Conservation (phyloP, 306 rosid species). For the Cicer pinnatifidum region DNA sequence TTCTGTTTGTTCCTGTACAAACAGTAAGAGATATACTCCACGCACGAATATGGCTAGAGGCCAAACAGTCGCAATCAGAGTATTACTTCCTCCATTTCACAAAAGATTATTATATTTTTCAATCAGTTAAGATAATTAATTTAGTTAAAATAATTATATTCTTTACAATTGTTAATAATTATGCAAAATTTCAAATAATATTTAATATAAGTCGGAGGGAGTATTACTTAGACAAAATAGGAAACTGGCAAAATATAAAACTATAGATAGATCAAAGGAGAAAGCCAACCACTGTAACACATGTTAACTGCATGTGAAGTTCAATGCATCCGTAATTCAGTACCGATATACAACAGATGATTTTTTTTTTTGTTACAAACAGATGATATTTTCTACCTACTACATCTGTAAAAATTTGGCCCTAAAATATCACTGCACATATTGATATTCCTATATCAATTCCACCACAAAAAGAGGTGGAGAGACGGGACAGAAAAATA, state of each 20-base stretch:
- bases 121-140: too few relatives aligned
- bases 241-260: neutral
- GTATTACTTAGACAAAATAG: neutral
- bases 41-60: neutral
- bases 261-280: neutral
- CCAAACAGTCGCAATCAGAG: neutral
- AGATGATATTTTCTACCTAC: conserved; percentile 37
- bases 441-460: conserved; percentile 46
- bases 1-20: neutral
- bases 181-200: too few relatives aligned
- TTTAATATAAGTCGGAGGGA: too few relatives aligned
- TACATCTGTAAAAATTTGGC: conserved; percentile 50
- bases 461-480: conserved; percentile 47
- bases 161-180: too few relatives aligned
- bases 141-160: too few relatives aligned
- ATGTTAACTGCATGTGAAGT: conserved; percentile 20
- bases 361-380: conserved; percentile 12
- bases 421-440: conserved; percentile 50
- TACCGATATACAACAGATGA: conserved; percentile 54
- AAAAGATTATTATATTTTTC: too few relatives aligned
- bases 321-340: conserved; percentile 38
- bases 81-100: too few relatives aligned
- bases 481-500: neutral
- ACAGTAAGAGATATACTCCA: neutral
- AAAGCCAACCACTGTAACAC: neutral